phyloP scores from a whole-genome alignment of 2,329 filamentous ascomycete species.

The Cercospora sp. region DNA sequence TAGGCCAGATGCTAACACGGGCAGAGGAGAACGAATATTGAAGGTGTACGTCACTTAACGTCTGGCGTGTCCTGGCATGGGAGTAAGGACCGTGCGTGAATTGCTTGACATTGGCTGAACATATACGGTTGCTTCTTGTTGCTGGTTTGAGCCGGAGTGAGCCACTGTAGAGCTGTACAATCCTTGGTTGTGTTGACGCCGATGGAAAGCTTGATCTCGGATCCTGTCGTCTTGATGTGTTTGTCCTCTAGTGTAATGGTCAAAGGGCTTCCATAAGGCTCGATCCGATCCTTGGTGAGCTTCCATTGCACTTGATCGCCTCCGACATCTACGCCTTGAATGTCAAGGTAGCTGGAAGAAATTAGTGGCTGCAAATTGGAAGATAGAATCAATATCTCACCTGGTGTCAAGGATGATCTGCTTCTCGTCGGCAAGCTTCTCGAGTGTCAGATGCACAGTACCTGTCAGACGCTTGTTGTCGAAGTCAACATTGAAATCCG shows the following conservation, averaged over 20 bases:
- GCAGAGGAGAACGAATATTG: constrained; percentile 79
- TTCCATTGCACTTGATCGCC: constrained; percentile 67
- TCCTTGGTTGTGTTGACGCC: constrained; percentile 74
- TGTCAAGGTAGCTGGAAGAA: constrained; percentile 62
- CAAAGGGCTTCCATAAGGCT: constrained; percentile 74
- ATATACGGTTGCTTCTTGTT: constrained; percentile 97
- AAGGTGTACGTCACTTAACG: constrained; percentile 93
- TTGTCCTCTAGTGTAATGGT: constrained; percentile 57
- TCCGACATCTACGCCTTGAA: constrained; percentile 71
- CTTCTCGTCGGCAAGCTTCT: constrained; percentile 73
- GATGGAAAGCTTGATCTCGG: constrained; percentile 33
- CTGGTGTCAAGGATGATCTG: constrained; percentile 79
- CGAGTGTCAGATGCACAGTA: constrained; percentile 72
- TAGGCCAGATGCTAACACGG: constrained; percentile 89
- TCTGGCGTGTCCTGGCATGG: constrained; percentile 97
- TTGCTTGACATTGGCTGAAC: constrained; percentile 97
- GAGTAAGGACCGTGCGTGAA: constrained; percentile 89
- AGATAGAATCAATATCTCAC: constrained; percentile 28
- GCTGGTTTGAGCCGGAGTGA: constrained; percentile 87
- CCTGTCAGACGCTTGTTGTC: constrained; percentile 74
- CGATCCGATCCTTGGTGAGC: constrained; percentile 64
- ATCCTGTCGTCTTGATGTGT: constrained; percentile 39
- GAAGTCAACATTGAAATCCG: constrained; percentile 82
- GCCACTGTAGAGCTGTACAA: constrained; percentile 93
- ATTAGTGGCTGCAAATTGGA: not conserved